A percentile compares a stretch with the other conserved stretches of the same genome.
These are phyloP conservation scores for Berkeleyomyces basicola DNA, from an alignment of 2,329 filamentous ascomycete species.

Conservation along the genomic window DNA sequence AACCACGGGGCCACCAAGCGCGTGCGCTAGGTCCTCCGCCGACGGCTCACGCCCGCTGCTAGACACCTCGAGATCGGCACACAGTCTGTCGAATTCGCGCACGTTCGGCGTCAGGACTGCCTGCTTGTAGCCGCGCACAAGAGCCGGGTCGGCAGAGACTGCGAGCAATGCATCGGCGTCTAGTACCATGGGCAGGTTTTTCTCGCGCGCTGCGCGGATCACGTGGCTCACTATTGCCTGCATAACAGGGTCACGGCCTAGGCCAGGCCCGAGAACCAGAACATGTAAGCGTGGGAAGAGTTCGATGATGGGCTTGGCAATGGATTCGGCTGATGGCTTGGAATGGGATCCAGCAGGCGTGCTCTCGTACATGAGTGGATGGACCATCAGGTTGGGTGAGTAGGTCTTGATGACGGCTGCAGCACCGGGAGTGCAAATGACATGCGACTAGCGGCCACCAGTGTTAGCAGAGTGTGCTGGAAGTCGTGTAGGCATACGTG, in stretches of 20 bases:
- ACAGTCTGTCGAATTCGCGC: conserved; percentile 74
- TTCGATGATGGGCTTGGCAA: conserved; percentile 47
- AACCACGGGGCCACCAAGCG: conserved; percentile 75
- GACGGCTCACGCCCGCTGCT: conserved; percentile 40
- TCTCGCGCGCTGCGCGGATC: conserved; percentile 58
- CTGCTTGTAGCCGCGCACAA: conserved; percentile 64
- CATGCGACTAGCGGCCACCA: conserved; percentile 49
- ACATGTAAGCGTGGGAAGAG: conserved; percentile 82
- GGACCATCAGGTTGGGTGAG: conserved; percentile 96
- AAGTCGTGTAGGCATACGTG: not conserved
- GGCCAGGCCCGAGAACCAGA: conserved; percentile 78
- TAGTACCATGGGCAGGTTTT: conserved; percentile 62
- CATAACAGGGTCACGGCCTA: conserved; percentile 81
- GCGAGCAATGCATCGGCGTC: conserved; percentile 81
- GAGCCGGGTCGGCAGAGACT: conserved; percentile 55
- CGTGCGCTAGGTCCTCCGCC: conserved; percentile 52
- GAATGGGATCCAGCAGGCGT: conserved; percentile 17
- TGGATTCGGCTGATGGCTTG: conserved; percentile 26
- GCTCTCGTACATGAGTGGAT: conserved; percentile 79
- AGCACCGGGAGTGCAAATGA: conserved; percentile 86
- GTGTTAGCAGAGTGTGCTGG: not conserved
- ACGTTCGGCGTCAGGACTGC: conserved; percentile 91
- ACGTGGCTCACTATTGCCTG: conserved; percentile 70
- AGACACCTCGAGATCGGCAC: conserved; percentile 29
- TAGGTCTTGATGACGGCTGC: conserved; percentile 90